phyloP scores from a whole-genome alignment of 352 stramenopile species.

The Achlya hypogyna region DNA sequence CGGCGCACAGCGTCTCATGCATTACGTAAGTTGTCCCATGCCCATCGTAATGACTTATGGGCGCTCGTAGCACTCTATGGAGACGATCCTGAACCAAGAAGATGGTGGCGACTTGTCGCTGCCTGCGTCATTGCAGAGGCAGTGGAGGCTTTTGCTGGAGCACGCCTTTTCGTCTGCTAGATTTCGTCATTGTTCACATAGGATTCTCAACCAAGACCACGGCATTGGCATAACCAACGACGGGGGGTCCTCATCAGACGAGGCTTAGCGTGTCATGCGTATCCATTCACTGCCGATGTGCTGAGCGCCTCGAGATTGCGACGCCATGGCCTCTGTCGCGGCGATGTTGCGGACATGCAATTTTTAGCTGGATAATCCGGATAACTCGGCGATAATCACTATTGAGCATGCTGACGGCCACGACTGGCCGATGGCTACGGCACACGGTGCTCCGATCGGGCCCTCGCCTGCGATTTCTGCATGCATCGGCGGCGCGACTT shows the following conservation, averaged over 20 bases:
- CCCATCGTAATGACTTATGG: neutral
- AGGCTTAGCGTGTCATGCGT: no score
- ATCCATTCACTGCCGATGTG: no score
- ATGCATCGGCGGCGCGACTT: neutral
- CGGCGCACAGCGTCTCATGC: neutral
- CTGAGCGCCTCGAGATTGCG: no score
- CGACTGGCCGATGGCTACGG: neutral
- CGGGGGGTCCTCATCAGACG: neutral
- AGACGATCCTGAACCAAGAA: neutral
- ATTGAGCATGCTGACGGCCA: neutral
- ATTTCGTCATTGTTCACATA: neutral
- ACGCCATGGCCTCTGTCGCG: no score
- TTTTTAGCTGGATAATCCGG: neutral
- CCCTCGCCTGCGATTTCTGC: neutral
- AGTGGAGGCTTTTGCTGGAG: neutral
- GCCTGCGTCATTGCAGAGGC: neutral
- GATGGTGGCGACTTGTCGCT: neutral
- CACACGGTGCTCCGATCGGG: no score
- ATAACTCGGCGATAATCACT: neutral
- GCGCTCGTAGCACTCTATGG: neutral
- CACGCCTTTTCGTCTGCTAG: neutral
- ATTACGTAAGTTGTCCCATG: neutral
- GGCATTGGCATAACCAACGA: neutral
- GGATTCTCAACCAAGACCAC: slow-evolving; percentile 10
- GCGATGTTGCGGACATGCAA: neutral